A percentile compares a stretch with the other conserved stretches of the same genome.
These are phyloP conservation scores for Monascus ruber DNA, from an alignment of 2,329 filamentous ascomycete genomes.

Conservation along the genomic window DNA sequence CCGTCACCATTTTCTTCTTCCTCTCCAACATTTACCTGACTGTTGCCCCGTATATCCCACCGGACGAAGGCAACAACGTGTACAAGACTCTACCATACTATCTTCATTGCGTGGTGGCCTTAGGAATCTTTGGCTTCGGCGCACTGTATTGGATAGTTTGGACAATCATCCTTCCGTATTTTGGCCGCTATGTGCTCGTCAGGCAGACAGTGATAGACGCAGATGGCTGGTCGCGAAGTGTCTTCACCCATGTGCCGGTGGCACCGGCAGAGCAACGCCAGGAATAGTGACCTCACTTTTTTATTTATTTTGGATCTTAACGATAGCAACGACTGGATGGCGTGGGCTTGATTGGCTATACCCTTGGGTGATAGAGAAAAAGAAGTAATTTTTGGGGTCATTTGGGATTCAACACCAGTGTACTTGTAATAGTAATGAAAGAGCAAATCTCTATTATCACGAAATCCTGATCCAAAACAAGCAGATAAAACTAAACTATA, in stretches of 20 bases:
- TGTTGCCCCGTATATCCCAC: conserved; percentile 42
- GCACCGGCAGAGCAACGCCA: conserved; percentile 2
- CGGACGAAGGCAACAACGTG: conserved; percentile 37
- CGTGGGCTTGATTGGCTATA: no score
- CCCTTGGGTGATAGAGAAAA: no score
- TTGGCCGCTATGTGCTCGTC: conserved; percentile 41
- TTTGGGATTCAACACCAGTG: no score
- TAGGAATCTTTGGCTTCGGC: conserved; percentile 39
- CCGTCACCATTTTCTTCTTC: conserved; percentile 42
- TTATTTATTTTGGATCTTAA: not conserved
- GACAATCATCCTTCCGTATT: conserved; percentile 37
- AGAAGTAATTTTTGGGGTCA: no score
- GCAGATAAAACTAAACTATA: no score
- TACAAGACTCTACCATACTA: conserved; percentile 44
- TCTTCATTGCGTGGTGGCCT: conserved; percentile 42
- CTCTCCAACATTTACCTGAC: conserved; percentile 43
- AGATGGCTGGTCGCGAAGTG: conserved; percentile 52
- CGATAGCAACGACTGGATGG: not conserved
- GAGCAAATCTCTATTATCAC: not conserved
- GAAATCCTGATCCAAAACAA: no score
- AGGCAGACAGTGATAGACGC: conserved; percentile 45
- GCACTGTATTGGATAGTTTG: conserved; percentile 43
- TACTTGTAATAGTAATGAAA: not conserved
- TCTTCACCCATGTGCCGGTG: conserved; percentile 38
- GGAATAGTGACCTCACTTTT: not conserved